phyloP scores from a whole-genome alignment of 176 grass and related monocot genomes.

The Echinochloa phyllopogon region DNA sequence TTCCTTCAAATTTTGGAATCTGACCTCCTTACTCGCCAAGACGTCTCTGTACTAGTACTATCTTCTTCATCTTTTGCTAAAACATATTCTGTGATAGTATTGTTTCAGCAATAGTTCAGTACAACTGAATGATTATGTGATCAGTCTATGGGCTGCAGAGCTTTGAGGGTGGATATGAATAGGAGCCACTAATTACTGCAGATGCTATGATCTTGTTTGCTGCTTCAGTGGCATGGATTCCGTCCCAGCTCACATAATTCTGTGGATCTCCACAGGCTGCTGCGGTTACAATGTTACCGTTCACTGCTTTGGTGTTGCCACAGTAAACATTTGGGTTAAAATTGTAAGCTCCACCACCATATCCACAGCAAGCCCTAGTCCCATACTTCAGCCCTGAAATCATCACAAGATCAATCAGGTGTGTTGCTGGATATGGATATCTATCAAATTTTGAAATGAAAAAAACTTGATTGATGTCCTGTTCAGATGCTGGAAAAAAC shows the following conservation, averaged over 20 bases:
- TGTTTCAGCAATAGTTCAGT: background rate
- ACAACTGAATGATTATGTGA: background rate
- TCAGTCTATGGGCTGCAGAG: conserved; percentile 47
- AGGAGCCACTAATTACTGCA: conserved; percentile 50
- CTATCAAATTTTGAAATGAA: background rate
- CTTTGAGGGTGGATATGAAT: conserved; percentile 50
- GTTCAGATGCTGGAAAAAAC: background rate
- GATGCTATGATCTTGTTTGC: conserved; percentile 54
- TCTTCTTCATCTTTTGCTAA: background rate
- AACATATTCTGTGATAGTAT: background rate
- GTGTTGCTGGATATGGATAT: background rate
- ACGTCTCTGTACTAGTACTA: background rate
- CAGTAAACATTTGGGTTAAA: conserved; percentile 56
- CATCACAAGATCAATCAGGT: background rate
- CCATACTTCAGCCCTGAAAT: conserved; percentile 63
- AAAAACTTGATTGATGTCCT: background rate
- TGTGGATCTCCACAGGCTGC: conserved; percentile 58
- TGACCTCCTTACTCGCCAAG: background rate
- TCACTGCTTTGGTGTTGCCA: conserved; percentile 61
- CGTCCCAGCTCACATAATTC: conserved; percentile 83
- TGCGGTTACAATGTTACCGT: conserved; percentile 38
- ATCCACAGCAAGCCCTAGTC: conserved; percentile 68
- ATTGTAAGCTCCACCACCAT: conserved; percentile 59
- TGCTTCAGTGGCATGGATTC: conserved; percentile 79
- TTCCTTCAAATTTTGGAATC: background rate